Base-by-base conservation (phyloP, 306 rosid genomes). In the Rubus idaeus region DNA sequence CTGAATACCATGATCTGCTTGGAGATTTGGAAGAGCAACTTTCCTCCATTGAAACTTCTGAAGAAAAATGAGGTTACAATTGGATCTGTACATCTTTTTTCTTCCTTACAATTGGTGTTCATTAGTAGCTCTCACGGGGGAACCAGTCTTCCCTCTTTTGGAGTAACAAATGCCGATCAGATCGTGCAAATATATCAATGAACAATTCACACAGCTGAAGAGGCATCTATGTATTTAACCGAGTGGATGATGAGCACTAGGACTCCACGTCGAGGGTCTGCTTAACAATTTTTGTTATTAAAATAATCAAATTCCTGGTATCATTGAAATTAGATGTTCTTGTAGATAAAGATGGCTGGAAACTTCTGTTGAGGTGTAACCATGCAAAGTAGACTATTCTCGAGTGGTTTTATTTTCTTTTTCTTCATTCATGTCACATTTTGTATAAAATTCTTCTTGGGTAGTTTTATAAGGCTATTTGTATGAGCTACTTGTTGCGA, bases 21-120 rank as follows among this genome's bases (percentile, higher is more conserved):
- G 90, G 79, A 81, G 90, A 92, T 84, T 88, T 95, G 80, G 91
- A 91, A 67, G 89, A 84, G 77, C 90, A 76, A 81, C 96, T 95
- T 77, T 77, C 91, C 17, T 81, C 96, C 60, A 73, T 86, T 46
- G 71, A 80, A 73, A 80, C 78, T 67, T 80, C 62, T 71, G 91
- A 86, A 73, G 83, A 80, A 71, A 76, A 77, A 55, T 86, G 77
- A 85, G 79, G 47, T 11, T 56, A 75, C 13, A 39, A 47, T 52
- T 56, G 41, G 70, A 77, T 56, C 72, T 78, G 74, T 60, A 79
- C 67, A 49, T 71, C 68, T 46, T 68, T 53, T 57, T 60, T 75
- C 52, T 80, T 85, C 60, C 62, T 5, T 35, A 62, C 80, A 41
- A 55, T 58, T 75, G 86, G 75, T 85, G 75, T 81, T 78, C 66